These are phyloP conservation scores for Apostasia shenzhenica DNA, from an alignment of 106 monocot species.

Conservation along the genomic window DNA sequence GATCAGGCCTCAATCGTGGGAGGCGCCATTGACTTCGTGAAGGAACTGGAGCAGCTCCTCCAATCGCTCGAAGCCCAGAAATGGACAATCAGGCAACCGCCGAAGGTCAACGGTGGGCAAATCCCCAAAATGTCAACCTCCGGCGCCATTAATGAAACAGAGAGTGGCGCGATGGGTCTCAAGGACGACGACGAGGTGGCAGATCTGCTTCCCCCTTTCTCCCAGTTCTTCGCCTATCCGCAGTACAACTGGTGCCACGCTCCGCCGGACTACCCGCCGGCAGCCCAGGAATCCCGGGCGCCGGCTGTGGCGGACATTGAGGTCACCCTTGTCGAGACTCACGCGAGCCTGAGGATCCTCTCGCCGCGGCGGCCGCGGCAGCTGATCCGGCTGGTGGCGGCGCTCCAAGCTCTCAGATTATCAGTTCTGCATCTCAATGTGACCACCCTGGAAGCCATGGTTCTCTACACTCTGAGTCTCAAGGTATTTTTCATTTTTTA, in stretches of 20 bases:
- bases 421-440: slow-evolving; percentile 77
- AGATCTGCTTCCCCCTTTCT: slow-evolving; percentile 43
- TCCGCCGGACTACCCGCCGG: slow-evolving; percentile 24
- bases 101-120: background rate
- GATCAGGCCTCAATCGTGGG: slow-evolving; percentile 98
- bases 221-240: slow-evolving; percentile 77
- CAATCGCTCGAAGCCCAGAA: slow-evolving; percentile 85
- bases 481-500: slow-evolving; percentile 47
- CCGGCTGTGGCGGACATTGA: slow-evolving; percentile 64
- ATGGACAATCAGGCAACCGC: slow-evolving; percentile 33
- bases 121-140: background rate
- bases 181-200: slow-evolving; percentile 5
- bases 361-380: slow-evolving; percentile 54
- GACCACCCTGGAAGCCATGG: slow-evolving; percentile 64
- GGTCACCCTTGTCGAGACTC: slow-evolving; percentile 72
- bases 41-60: slow-evolving; percentile 87
- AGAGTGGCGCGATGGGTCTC: background rate
- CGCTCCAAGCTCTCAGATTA: slow-evolving; percentile 58
- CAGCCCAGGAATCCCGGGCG: slow-evolving; percentile 17
- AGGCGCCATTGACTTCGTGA: slow-evolving; percentile 94
- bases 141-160: background rate
- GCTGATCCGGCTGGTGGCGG: slow-evolving; percentile 69
- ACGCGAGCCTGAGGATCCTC: slow-evolving; percentile 62
- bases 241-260: slow-evolving; percentile 79
- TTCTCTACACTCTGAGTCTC: slow-evolving; percentile 81